Evolutionary conservation across 352 stramenopile species (phyloP).

Genomic region (Phytophthora hybrid): DNA sequence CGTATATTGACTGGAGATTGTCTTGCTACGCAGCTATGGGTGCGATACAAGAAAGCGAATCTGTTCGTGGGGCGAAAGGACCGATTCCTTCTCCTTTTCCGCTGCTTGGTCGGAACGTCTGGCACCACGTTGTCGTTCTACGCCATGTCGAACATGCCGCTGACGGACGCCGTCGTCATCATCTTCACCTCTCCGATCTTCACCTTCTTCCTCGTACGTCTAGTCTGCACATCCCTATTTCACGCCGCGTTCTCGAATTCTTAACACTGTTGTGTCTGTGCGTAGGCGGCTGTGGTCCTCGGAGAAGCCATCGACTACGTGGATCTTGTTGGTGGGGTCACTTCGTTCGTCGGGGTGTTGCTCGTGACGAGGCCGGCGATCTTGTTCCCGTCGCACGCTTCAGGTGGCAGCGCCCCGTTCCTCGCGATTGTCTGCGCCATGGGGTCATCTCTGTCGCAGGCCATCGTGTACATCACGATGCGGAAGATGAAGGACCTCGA

Average conservation of each 20-base stretch:
- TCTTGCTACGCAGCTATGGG: slow-evolving; percentile 33
- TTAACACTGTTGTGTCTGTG: background rate
- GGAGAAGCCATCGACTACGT: slow-evolving; percentile 53
- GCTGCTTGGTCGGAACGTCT: slow-evolving; percentile 55
- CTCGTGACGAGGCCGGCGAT: slow-evolving; percentile 60
- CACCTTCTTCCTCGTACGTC: slow-evolving; percentile 62
- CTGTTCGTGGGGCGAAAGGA: slow-evolving; percentile 44
- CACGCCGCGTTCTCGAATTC: background rate
- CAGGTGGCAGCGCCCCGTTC: slow-evolving; percentile 14
- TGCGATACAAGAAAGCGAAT: slow-evolving; percentile 44
- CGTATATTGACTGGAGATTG: background rate
- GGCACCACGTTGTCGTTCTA: slow-evolving; percentile 60
- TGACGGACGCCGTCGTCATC: slow-evolving; percentile 71
- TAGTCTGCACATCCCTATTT: background rate
- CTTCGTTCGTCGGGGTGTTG: slow-evolving; percentile 61
- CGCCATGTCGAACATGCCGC: slow-evolving; percentile 69
- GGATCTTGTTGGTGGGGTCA: slow-evolving; percentile 47
- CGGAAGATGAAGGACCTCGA: slow-evolving; percentile 61
- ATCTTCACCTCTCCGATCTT: slow-evolving; percentile 70
- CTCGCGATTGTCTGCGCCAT: slow-evolving; percentile 49
- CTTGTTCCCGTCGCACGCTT: slow-evolving; percentile 47
- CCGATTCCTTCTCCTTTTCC: slow-evolving; percentile 48
- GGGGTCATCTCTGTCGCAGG: slow-evolving; percentile 39
- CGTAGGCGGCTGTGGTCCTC: slow-evolving; percentile 55
- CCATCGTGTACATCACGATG: slow-evolving; percentile 57